These are phyloP conservation scores for Ilex aquifolium DNA, from an alignment of 257 asterid species.

Conservation along the genomic window DNA sequence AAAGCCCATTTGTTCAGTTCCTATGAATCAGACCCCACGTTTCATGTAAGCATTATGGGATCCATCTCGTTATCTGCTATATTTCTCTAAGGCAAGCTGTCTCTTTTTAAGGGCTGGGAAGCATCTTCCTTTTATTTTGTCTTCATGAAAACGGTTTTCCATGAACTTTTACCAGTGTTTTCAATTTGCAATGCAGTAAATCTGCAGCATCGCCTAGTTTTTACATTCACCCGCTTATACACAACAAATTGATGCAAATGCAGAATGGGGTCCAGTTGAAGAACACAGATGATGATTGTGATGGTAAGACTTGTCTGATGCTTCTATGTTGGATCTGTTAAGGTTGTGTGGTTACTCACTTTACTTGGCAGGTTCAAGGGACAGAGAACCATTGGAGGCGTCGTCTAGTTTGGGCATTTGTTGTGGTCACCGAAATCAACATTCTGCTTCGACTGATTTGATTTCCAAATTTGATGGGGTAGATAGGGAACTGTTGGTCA, in stretches of 20 bases:
- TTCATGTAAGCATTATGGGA: slow-evolving; percentile 41
- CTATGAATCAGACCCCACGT: slow-evolving; percentile 15
- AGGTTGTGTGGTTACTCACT: slow-evolving; percentile 27
- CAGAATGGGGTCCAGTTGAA: slow-evolving; percentile 29
- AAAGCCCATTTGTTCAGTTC: slow-evolving; percentile 14
- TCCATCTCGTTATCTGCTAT: slow-evolving; percentile 4
- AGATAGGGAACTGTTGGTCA: slow-evolving; percentile 46
- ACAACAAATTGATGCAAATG: slow-evolving; percentile 43
- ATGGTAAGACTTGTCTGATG: slow-evolving; percentile 41
- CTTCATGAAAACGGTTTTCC: slow-evolving; percentile 1
- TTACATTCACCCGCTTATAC: slow-evolving; percentile 58
- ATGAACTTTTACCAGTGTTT: slow-evolving; percentile 16
- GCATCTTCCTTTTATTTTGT: neutral
- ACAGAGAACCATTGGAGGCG: slow-evolving; percentile 57
- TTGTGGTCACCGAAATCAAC: slow-evolving; percentile 44
- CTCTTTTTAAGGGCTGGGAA: slow-evolving; percentile 6
- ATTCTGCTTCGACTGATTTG: slow-evolving; percentile 31
- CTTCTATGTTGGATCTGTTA: slow-evolving; percentile 12
- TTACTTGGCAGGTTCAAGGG: slow-evolving; percentile 50
- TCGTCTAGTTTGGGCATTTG: slow-evolving; percentile 80
- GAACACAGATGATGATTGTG: slow-evolving; percentile 26
- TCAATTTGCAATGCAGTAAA: slow-evolving; percentile 38
- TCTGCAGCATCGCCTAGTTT: slow-evolving; percentile 34
- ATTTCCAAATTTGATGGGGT: slow-evolving; percentile 30
- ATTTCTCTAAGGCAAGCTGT: neutral